phyloP scores from a whole-genome alignment of 2,329 filamentous ascomycete genomes.

The Diaporthe citriasiana region DNA sequence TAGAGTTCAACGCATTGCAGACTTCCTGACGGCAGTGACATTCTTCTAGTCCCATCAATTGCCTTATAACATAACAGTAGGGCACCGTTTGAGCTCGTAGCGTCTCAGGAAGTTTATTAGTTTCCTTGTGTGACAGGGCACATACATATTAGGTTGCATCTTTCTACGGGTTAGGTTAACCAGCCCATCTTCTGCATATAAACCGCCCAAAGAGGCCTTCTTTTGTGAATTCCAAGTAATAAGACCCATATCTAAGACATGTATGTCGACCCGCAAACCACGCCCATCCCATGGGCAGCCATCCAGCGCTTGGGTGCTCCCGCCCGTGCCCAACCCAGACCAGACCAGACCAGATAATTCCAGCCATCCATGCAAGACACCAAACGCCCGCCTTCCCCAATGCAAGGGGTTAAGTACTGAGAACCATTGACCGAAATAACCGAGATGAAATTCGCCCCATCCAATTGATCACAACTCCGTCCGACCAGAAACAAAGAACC shows the following conservation, averaged over 20 bases:
- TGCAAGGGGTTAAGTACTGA: not conserved
- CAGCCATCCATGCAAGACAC: constrained; percentile 17
- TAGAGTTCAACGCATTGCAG: too few species aligned
- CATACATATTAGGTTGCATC: not conserved
- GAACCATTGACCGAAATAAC: not conserved
- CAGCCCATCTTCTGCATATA: not conserved
- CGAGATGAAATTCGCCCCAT: not conserved
- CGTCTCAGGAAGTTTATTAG: not conserved
- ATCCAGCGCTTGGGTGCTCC: constrained; percentile 20
- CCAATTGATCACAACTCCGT: not conserved
- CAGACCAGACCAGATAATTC: not conserved
- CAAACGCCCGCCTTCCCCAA: not conserved
- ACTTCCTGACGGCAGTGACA: not conserved
- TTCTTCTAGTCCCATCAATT: not conserved
- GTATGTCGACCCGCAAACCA: not conserved
- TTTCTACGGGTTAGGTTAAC: not conserved
- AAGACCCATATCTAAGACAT: not conserved
- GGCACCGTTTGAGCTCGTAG: not conserved
- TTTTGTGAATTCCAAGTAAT: constrained; percentile 4
- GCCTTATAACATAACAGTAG: not conserved
- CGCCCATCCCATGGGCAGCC: constrained; percentile 12
- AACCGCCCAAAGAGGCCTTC: not conserved
- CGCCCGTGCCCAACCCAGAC: constrained; percentile 8
- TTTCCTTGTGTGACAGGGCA: not conserved
- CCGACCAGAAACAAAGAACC: too few species aligned